Evolutionary conservation across 257 asterid genomes (phyloP), one percentile per base, ranked within the genome.

Genomic region (Salvia rosmarinus): DNA sequence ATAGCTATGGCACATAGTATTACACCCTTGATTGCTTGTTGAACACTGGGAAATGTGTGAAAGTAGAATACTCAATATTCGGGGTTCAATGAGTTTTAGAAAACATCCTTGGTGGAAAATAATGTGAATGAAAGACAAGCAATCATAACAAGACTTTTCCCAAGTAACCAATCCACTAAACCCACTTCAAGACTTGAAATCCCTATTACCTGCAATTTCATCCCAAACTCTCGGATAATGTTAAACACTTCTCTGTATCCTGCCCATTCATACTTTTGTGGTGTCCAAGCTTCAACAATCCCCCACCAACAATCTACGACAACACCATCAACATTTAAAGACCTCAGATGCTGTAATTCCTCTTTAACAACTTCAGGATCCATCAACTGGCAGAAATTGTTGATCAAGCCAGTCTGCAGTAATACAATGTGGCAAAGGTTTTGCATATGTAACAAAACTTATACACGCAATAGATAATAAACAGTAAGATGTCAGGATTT

Each of bases 241-340:
- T 81, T 76, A 62, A 88, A 86, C 76, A 88, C 56, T 64, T 88
- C 87, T 65, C 87, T 80, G 68, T 86, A 88, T 60, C 92, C 92
- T 35, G 87, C 80, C 95, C 95, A 88, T 64, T 86, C 90, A 68
- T 84, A 88, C 73, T 86, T 88, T 54, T 83, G 83, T 6, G 90
- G 92, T 3, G 78, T 65, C 92, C 88, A 86, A 9, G 90, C 89
- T 77, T 88, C 92, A 64, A 88, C 84, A 50, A 84, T 80, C 35
- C 92, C 95, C 95, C 95, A 88, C 89, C 89, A 81, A 80, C 95
- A 88, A 77, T 86, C 85, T 20, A 88, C 87, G 62, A 83, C 81
- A 76, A 86, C 80, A 4, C 95, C 95, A 78, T 86, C 90, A 61
- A 86, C 85, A 51, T 55, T 39, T 69, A 88, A 78, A 7, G 90